phyloP scores from a whole-genome alignment of 1,284 basidiomycete species.

The Marasmius fiardii region DNA sequence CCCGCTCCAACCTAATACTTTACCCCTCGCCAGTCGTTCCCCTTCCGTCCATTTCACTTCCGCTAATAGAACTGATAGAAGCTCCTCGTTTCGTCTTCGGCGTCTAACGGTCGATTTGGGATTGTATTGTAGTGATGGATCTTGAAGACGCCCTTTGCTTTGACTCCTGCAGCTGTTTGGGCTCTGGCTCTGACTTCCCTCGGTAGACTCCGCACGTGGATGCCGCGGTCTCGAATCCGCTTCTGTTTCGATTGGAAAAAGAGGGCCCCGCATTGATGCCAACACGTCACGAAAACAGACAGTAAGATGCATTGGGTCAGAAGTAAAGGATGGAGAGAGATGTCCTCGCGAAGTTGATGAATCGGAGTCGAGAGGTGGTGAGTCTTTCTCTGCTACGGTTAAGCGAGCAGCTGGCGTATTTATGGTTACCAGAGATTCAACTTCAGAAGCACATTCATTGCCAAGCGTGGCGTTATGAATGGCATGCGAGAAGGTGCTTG shows the following conservation, averaged over 20 bases:
- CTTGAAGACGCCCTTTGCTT: conserved; percentile 2
- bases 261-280: conserved; percentile 52
- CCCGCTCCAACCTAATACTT: conserved; percentile 23
- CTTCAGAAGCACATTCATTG: not conserved
- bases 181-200: not conserved
- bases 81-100: conserved; percentile 6
- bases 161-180: conserved; percentile 1
- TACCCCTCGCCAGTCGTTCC: conserved; percentile 6
- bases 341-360: not conserved
- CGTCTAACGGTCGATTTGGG: not conserved
- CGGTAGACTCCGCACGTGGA: not conserved
- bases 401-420: not conserved
- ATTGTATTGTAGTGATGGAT: not conserved
- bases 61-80: conserved; percentile 4
- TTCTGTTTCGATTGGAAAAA: conserved; percentile 46
- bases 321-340: not conserved
- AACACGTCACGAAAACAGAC: conserved; percentile 58
- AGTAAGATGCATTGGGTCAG: conserved; percentile 12
- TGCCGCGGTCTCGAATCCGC: conserved; percentile 11
- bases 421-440: not conserved
- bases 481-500: not conserved
- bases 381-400: not conserved
- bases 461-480: not conserved
- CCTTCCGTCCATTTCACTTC: conserved; percentile 2
- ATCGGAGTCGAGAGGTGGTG: not conserved